phyloP scores from a whole-genome alignment of 108 stramenopile genomes.

The Craspedostauros australis region DNA sequence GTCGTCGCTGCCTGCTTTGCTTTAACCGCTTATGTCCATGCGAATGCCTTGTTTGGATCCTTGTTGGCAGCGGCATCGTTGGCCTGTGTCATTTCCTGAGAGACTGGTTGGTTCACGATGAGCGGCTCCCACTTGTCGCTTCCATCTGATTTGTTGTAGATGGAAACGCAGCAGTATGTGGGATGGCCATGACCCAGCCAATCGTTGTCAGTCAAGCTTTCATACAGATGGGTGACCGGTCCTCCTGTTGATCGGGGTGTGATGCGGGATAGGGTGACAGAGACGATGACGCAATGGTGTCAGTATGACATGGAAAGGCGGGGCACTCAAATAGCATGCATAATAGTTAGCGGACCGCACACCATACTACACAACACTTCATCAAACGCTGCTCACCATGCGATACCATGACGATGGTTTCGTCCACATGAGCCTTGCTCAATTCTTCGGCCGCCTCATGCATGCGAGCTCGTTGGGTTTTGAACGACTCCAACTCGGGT shows the following conservation, averaged over 20 bases:
- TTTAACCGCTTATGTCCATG: too few relatives aligned
- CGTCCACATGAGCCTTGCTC: not conserved
- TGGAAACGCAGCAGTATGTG: conserved; percentile 35
- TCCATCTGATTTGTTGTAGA: conserved; percentile 19
- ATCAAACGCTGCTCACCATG: conserved; percentile 28
- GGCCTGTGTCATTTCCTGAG: not conserved
- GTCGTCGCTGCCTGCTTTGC: too few relatives aligned
- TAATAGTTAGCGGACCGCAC: too few relatives aligned
- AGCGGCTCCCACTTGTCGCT: conserved; percentile 11
- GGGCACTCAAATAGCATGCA: too few relatives aligned
- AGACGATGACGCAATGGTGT: too few relatives aligned
- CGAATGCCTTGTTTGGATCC: too few relatives aligned
- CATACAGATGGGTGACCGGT: conserved; percentile 49
- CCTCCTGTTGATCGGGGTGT: conserved; percentile 5
- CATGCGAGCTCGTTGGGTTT: conserved; percentile 29
- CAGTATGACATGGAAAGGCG: too few relatives aligned
- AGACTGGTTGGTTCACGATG: conserved; percentile 23
- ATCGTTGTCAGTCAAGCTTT: conserved; percentile 32
- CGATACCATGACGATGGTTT: conserved; percentile 38
- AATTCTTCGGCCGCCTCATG: conserved; percentile 6
- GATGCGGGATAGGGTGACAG: not conserved
- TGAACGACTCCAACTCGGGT: conserved; percentile 21
- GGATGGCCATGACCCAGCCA: conserved; percentile 27
- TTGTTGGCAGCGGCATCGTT: not conserved
- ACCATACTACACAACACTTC: too few relatives aligned